Evolutionary conservation across 2,329 filamentous ascomycete species (phyloP).

Genomic region (Nemania sp.): DNA sequence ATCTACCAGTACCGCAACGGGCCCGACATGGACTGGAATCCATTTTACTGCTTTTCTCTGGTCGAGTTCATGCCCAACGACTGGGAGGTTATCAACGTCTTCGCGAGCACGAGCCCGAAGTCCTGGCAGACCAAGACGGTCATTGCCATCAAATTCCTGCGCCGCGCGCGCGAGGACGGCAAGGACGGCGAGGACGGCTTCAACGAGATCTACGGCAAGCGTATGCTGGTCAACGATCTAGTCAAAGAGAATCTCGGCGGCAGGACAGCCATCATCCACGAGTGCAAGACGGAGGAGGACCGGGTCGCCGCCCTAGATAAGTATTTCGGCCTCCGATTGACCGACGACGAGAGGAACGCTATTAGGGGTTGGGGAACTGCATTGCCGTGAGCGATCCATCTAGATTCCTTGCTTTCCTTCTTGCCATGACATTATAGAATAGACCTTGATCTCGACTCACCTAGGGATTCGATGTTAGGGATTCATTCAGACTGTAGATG

Average conservation of each 20-base stretch:
- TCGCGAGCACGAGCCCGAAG: constrained; percentile 52
- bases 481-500: not conserved
- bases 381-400: constrained; percentile 5
- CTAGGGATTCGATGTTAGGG: not conserved
- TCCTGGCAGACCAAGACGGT: constrained; percentile 60
- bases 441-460: not conserved
- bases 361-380: constrained; percentile 57
- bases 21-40: constrained; percentile 56
- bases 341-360: constrained; percentile 38
- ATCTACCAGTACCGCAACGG: constrained; percentile 64
- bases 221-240: constrained; percentile 54
- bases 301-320: constrained; percentile 28
- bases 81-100: constrained; percentile 64
- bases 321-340: constrained; percentile 27
- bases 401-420: not conserved
- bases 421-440: not conserved
- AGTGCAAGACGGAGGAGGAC: constrained; percentile 51
- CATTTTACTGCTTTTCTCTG: constrained; percentile 68
- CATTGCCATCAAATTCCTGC: constrained; percentile 58
- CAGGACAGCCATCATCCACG: constrained; percentile 52
- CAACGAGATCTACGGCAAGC: constrained; percentile 56
- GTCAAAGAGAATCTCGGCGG: constrained; percentile 60
- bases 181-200: constrained; percentile 42
- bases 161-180: constrained; percentile 39
- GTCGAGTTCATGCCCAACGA: constrained; percentile 65